Conservation (phyloP, 352 stramenopile species). For the Thraustotheca clavata region DNA sequence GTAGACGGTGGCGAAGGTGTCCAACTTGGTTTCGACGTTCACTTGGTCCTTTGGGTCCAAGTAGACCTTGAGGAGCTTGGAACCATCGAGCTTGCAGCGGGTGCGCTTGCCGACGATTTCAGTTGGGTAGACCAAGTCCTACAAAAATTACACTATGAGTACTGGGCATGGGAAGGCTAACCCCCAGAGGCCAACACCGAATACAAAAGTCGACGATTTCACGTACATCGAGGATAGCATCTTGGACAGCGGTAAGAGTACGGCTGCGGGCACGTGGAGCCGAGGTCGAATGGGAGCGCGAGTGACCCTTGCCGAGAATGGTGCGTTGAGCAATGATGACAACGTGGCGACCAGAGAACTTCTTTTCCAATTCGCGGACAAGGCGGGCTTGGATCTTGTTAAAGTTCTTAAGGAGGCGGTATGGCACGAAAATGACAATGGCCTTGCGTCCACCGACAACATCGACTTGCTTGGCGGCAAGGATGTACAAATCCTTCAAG, state of each 20-base stretch:
- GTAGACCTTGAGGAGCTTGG: slow-evolving; percentile 97
- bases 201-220: slow-evolving; percentile 25
- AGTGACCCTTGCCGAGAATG: slow-evolving; percentile 97
- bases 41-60: slow-evolving; percentile 98
- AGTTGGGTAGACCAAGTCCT: slow-evolving; percentile 98
- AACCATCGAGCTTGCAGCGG: slow-evolving; percentile 94
- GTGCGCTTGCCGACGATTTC: slow-evolving; percentile 99
- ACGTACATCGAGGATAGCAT: slow-evolving; percentile 97
- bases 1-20: slow-evolving; percentile 99
- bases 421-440: slow-evolving; percentile 99
- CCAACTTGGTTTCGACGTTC: slow-evolving; percentile 99
- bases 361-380: slow-evolving; percentile 99
- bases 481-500: slow-evolving; percentile 98
- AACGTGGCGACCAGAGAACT: slow-evolving; percentile 97
- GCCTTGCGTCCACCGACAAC: slow-evolving; percentile 92
- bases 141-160: slow-evolving; percentile 45
- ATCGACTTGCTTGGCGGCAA: slow-evolving; percentile 97
- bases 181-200: slow-evolving; percentile 84
- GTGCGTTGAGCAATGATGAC: slow-evolving; percentile 98
- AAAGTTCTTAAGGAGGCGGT: slow-evolving; percentile 95
- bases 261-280: slow-evolving; percentile 93
- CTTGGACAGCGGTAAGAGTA: slow-evolving; percentile 98
- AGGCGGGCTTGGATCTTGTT: slow-evolving; percentile 98
- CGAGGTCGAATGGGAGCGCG: slow-evolving; percentile 90
- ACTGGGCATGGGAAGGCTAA: slow-evolving; percentile 85